Evolutionary conservation across 768 basidiomycete species (phyloP).

Genomic region (Strobilomyces dryophilus): DNA sequence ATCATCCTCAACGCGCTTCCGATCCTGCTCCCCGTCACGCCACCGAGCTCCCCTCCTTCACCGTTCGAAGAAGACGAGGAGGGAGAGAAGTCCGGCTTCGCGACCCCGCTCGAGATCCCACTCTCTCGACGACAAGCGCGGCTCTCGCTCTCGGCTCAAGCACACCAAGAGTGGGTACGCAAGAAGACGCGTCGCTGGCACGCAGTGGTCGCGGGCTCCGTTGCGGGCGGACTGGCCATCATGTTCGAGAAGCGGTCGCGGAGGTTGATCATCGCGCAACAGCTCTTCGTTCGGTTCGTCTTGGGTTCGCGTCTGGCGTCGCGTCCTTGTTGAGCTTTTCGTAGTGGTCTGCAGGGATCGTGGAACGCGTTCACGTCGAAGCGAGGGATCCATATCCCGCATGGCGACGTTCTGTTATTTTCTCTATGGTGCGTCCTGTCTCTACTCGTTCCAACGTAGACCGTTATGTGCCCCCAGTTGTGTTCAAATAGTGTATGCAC

Average conservation of each 20-base stretch:
- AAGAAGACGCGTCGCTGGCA: constrained; percentile 77
- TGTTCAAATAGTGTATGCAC: constrained; percentile 82
- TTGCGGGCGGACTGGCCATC: constrained; percentile 70
- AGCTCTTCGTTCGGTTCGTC: constrained; percentile 74
- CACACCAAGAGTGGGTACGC: constrained; percentile 56
- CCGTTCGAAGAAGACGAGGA: constrained; percentile 31
- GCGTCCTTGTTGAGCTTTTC: background rate
- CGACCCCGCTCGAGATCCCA: constrained; percentile 14
- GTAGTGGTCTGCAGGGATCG: constrained; percentile 83
- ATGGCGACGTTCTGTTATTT: constrained; percentile 83
- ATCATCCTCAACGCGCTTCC: constrained; percentile 75
- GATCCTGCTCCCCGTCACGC: constrained; percentile 52
- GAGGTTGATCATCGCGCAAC: constrained; percentile 71
- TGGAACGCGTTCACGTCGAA: constrained; percentile 76
- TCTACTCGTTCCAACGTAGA: background rate
- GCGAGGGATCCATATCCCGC: constrained; percentile 66
- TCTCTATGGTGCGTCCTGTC: constrained; percentile 51
- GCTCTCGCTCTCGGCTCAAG: constrained; percentile 59
- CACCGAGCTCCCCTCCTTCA: constrained; percentile 18
- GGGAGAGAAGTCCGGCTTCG: constrained; percentile 10
- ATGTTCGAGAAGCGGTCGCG: constrained; percentile 71
- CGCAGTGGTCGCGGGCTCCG: constrained; percentile 69
- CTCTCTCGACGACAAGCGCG: constrained; percentile 39
- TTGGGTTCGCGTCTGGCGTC: background rate
- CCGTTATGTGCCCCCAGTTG: constrained; percentile 42